Base-by-base conservation (phyloP, 164 flowering plant species). In the Platanus orientalis region DNA sequence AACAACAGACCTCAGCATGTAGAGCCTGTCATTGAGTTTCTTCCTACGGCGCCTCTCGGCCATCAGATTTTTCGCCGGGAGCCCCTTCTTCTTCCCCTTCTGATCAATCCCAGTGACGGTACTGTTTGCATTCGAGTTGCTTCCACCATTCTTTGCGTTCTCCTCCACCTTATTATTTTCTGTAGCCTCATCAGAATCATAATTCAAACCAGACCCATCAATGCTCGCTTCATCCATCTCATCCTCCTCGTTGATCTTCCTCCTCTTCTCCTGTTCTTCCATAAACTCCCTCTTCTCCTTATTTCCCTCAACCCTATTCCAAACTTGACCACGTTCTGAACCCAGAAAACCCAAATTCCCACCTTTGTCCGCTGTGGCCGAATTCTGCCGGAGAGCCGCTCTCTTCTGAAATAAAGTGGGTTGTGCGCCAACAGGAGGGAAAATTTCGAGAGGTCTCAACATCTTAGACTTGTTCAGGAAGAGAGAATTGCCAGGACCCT, bases 51-150 rank as follows among this genome's bases (percentile, higher is more conserved):
- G 83, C 70, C 98, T 78, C 77, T 92, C 98, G 0, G 96, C 98
- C 97, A 92, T 92, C 78, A 92, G 75, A 77, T 92, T 90, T 74
- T 92, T 92, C 0, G 98, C 96, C 3, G 98, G 96, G 39, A 85
- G 73, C 17, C 96, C 95, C 68, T 92, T 92, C 82, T 81, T 92
- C 88, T 90, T 92, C 61, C 97, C 94, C 73, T 88, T 90, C 58
- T 70, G 87, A 70, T 85, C 87, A 20, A 78, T 89, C 34, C 69
- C 91, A 1, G 86, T 80, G 17, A 85, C 81, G 25, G 80, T 76
- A 25, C 85, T 82, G 57, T 82, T 84, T 0, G 77, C 82, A 71
- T 78, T 81, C 0, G 87, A 85, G 68, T 65, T 73, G 63, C 61
- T 79, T 40, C 83, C 85, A 24, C 84, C 87, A 73, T 75, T 76